Conservation (phyloP, 148 eudicot species). For the Beta vulgaris region DNA sequence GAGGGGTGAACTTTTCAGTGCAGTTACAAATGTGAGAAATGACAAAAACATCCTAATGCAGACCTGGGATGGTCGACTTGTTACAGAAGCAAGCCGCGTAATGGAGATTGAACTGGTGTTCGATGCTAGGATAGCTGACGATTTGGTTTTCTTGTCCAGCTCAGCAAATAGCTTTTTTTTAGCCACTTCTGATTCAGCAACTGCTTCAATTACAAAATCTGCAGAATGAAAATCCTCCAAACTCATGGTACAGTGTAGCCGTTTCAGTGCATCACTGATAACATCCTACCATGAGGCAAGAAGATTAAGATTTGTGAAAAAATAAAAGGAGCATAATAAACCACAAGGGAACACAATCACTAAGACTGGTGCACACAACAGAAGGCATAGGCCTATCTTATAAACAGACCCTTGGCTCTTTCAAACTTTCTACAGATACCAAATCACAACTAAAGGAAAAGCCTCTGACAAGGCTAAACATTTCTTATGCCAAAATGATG, state of each 20-base stretch:
- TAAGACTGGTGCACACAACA: background rate
- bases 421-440: background rate
- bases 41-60: background rate
- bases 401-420: background rate
- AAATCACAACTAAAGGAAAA: background rate
- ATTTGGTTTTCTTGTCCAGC: constrained; percentile 61
- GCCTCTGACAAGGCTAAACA: background rate
- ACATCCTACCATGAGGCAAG: constrained; percentile 22
- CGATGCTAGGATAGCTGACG: constrained; percentile 77
- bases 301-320: background rate
- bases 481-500: background rate
- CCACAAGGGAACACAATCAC: background rate
- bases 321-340: background rate
- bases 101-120: constrained; percentile 91
- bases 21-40: background rate
- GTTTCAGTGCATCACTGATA: constrained; percentile 46
- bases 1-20: background rate
- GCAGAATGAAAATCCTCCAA: constrained; percentile 66
- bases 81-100: constrained; percentile 69
- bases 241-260: constrained; percentile 51
- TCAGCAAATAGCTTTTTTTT: constrained; percentile 60
- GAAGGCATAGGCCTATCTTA: background rate
- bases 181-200: constrained; percentile 77
- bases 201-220: constrained; percentile 82
- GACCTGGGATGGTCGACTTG: constrained; percentile 72